Base-by-base conservation (phyloP, 441 rosid species). In the Sinapis alba region DNA sequence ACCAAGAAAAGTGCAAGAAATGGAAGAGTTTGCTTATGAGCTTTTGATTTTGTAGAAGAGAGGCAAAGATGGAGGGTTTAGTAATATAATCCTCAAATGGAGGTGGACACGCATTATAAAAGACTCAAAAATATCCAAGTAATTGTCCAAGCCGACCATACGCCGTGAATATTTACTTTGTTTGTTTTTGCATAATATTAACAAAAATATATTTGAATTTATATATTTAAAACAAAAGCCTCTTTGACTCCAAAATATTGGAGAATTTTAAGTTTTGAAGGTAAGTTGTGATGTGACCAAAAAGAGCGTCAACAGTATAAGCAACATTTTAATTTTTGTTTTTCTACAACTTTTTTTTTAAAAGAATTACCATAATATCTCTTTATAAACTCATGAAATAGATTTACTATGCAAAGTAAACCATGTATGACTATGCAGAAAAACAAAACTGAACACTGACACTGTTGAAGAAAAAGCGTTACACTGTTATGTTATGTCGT, bases 381-480 rank as follows among this genome's bases (percentile, higher is more conserved):
- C 5, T 36, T 16, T 16, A 24, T 38, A 63, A 7, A 4, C 56
- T 43, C 56, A 24, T 23, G 24, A 53, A 53, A 32, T 72, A 38
- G 24, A 3, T 63, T 6, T 53, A 38, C 21, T 63, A 11, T 57
- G 60, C 23, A 43, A 12, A 72, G 76, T 3, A 53, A 73, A 38
- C 26, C n/a, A 72, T 18, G 8, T 32, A 59, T n/a, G 30, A 68
- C 21, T 34, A 20, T 21, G 32, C 19, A 23, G 41, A 53, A 45
- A 15, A 16, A 50, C 8, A 68, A 69, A 43, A 20, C 15, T 62
- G 38, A 75, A 62, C 10, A 62, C n/a, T 32, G 30, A 62, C 30
- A 51, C 50, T 38, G 57, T 38, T 53, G 74, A 27, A 75, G 69
- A 75, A 62, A 63, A 69, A 69, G 74, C 68, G 18, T 24, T 34